Base-by-base conservation (phyloP, 2,329 filamentous ascomycete genomes). In the Stagonosporopsis chrysanthemi region DNA sequence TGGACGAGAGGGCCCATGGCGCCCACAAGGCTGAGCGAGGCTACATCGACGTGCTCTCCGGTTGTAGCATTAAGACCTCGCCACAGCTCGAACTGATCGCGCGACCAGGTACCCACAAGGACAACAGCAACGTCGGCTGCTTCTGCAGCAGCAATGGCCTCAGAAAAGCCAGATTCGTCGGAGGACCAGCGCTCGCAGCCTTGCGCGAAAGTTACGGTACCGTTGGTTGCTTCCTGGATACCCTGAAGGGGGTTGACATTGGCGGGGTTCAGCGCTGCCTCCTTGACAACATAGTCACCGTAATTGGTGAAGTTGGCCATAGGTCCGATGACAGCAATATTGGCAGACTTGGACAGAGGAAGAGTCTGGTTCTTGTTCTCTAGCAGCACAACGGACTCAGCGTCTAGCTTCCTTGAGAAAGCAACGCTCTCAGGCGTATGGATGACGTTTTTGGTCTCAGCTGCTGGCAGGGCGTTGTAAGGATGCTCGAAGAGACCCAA, bases 121-220 rank as follows among this genome's bases (percentile, higher is more conserved):
- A 92, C 88, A 5, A 92, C 82, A 6, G 89, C 89, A 2, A 91
- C 84, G 66, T 92, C 89, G 3, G 89, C 88, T 9, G 82, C 82
- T 65, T 87, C 78, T 1, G 88, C 88, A 0, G 84, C 85, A 0
- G 83, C 78, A n/a, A 91, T 74, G 6, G 90, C 90, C 66, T 86
- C 88, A 0, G 80, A 73, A 62, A 91, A 90, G 1, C 86, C 87
- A 4, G 86, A 88, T 61, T 90, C 79, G 62, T 90, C 86, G 56
- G 80, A 86, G 35, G 88, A 90, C 89, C 88, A 91, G 40, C 87
- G 82, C 73, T 91, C 87, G 60, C 88, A 90, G 29, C 90, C 89
- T 75, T 90, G 78, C 0, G 88, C 85, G 65, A 88, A 91, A 17
- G 85, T 87, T 2, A 91, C 81, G 1, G 77, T 84, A 36, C 84